A percentile compares a stretch with the other conserved stretches of the same genome.
Evolutionary conservation across 129 eudicot genomes (phyloP).

Genomic region (Artemisia argyi): DNA sequence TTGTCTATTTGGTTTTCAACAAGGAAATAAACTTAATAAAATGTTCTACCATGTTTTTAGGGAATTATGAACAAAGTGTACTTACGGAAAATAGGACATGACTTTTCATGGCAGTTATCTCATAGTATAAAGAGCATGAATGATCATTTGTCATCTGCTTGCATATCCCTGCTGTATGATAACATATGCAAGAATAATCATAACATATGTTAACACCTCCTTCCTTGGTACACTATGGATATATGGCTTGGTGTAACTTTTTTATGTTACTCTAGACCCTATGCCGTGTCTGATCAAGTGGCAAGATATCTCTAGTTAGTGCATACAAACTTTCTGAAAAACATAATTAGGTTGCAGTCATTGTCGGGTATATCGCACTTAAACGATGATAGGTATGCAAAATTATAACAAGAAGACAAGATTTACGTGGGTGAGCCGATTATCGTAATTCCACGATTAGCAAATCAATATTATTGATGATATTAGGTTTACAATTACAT

Average conservation of each 20-base stretch:
- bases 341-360: neutral
- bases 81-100: no score
- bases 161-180: neutral
- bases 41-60: no score
- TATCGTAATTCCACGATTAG: no score
- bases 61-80: conserved; percentile 1
- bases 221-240: neutral
- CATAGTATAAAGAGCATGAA: conserved; percentile 1
- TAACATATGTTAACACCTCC: neutral
- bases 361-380: neutral
- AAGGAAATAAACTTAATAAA: conserved; percentile 9
- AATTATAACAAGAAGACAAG: no score
- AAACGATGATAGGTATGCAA: no score
- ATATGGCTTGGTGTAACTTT: neutral
- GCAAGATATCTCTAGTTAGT: conserved; percentile 4
- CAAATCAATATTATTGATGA: no score
- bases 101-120: no score
- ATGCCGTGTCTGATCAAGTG: neutral
- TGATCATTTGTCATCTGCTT: neutral
- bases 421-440: no score
- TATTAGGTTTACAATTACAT: no score
- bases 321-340: neutral
- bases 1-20: conserved; percentile 10
- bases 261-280: no score
- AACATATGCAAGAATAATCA: neutral